Conservation (phyloP, 805 yeast species). For the Priceomyces fermenticarens region DNA sequence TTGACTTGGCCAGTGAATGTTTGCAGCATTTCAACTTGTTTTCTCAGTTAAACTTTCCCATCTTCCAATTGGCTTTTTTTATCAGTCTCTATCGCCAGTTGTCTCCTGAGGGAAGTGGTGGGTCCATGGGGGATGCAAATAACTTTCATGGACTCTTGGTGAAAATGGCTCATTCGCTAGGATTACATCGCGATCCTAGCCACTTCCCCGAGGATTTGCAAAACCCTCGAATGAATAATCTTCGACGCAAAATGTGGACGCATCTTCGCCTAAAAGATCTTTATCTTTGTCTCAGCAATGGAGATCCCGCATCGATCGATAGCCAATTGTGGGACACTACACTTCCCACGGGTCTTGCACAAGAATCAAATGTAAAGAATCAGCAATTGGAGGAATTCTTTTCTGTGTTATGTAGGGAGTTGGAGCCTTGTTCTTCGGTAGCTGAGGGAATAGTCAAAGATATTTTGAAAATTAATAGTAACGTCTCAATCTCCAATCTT, state of each 20-base stretch:
- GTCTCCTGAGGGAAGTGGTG: slow-evolving; percentile 42
- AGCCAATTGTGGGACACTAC: background rate
- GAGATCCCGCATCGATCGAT: background rate
- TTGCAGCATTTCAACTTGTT: slow-evolving; percentile 52
- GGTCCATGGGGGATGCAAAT: slow-evolving; percentile 32
- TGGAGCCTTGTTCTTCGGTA: background rate
- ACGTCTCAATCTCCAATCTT: background rate
- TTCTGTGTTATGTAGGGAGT: background rate
- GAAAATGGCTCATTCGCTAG: slow-evolving; percentile 38
- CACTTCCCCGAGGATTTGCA: slow-evolving; percentile 27
- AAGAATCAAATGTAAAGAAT: background rate
- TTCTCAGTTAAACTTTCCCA: slow-evolving; percentile 28
- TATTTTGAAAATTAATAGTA: background rate
- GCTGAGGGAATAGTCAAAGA: background rate
- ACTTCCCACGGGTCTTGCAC: background rate
- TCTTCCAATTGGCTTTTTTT: slow-evolving; percentile 28
- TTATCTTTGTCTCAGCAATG: slow-evolving; percentile 2
- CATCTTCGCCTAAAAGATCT: slow-evolving; percentile 41
- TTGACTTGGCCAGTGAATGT: slow-evolving; percentile 52
- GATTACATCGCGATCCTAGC: slow-evolving; percentile 40
- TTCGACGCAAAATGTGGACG: slow-evolving; percentile 57
- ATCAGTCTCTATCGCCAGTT: slow-evolving; percentile 26
- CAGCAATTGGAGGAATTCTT: background rate
- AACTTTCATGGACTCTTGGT: slow-evolving; percentile 19
- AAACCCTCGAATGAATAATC: slow-evolving; percentile 35